Percentiles rank a stretch among this genome's conserved stretches.
These are phyloP conservation scores for Reticulascus tulasneorum DNA, from an alignment of 2,329 filamentous ascomycete species.

Conservation along the genomic window DNA sequence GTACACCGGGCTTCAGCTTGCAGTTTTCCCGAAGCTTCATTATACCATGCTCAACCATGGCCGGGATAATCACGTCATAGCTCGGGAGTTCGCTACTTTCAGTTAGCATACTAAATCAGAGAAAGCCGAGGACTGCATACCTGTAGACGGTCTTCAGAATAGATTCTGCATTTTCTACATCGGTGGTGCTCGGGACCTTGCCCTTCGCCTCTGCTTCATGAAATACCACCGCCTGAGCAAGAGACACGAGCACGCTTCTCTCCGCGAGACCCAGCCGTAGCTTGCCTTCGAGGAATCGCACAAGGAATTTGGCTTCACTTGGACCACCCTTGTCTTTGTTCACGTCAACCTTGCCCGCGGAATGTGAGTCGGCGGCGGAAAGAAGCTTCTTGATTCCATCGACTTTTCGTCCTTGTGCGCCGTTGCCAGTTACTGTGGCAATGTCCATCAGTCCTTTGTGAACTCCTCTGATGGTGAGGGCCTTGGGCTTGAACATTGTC, in stretches of 20 bases:
- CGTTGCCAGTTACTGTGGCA: conserved; percentile 80
- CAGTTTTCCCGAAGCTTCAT: conserved; percentile 77
- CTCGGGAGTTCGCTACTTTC: conserved; percentile 78
- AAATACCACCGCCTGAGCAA: conserved; percentile 82
- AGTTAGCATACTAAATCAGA: conserved; percentile 25
- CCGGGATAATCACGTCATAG: conserved; percentile 91
- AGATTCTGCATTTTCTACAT: conserved; percentile 78
- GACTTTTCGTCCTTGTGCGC: conserved; percentile 86
- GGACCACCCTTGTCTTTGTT: conserved; percentile 87
- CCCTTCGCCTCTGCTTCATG: conserved; percentile 74
- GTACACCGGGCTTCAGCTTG: conserved; percentile 89
- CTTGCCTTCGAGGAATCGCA: conserved; percentile 93
- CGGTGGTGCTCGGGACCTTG: conserved; percentile 66
- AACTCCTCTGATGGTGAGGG: conserved; percentile 80
- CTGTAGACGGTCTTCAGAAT: conserved; percentile 89
- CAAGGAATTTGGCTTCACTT: conserved; percentile 90
- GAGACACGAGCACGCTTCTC: conserved; percentile 81
- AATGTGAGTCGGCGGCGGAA: conserved; percentile 78
- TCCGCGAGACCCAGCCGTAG: conserved; percentile 88
- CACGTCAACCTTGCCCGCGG: conserved; percentile 78
- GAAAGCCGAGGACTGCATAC: conserved; percentile 35
- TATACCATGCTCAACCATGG: conserved; percentile 82
- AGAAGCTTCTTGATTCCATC: conserved; percentile 93
- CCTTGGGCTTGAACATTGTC: conserved; percentile 97
- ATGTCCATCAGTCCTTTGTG: conserved; percentile 85